Evolutionary conservation across 2,329 filamentous ascomycete genomes (phyloP).

Genomic region (Neofusicoccum laricinum): DNA sequence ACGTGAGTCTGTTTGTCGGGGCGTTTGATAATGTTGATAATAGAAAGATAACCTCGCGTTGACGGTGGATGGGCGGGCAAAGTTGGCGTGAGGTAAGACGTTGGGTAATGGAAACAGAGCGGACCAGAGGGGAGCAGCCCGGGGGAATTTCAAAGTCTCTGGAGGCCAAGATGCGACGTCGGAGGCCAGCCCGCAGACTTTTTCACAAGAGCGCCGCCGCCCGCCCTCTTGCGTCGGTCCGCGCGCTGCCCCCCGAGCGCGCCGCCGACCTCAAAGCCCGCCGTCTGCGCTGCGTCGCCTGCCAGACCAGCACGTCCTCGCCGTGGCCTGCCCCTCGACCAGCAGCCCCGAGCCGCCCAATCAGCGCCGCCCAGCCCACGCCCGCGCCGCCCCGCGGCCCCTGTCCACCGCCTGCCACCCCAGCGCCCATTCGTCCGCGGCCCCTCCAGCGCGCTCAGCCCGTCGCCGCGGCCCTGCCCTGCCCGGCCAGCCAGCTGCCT

Average conservation of each 20-base stretch:
- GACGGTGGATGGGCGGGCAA: constrained; percentile 35
- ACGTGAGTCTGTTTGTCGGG: constrained; percentile 31
- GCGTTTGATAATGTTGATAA: constrained; percentile 44
- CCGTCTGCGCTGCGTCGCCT: not conserved
- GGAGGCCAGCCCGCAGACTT: constrained; percentile 14
- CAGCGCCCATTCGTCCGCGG: not conserved
- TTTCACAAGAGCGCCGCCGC: constrained; percentile 13
- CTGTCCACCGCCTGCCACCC: not conserved
- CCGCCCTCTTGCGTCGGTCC: constrained; percentile 6
- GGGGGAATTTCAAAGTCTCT: constrained; percentile 23
- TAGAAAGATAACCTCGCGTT: constrained; percentile 42
- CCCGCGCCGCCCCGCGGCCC: not conserved
- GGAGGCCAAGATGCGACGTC: constrained; percentile 14
- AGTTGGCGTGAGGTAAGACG: constrained; percentile 46
- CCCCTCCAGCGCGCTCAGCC: not conserved
- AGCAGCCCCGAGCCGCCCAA: not conserved
- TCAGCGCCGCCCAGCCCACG: not conserved
- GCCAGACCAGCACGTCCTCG: not conserved
- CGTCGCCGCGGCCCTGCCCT: too few species aligned
- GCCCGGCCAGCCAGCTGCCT: too few species aligned
- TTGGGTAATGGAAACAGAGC: constrained; percentile 46
- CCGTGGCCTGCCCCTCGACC: not conserved
- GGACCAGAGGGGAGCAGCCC: constrained; percentile 19
- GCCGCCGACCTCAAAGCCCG: constrained; percentile 12
- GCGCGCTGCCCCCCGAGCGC: constrained; percentile 6